Conservation (phyloP, 768 basidiomycete genomes). For the Lactarius hengduanensis region DNA sequence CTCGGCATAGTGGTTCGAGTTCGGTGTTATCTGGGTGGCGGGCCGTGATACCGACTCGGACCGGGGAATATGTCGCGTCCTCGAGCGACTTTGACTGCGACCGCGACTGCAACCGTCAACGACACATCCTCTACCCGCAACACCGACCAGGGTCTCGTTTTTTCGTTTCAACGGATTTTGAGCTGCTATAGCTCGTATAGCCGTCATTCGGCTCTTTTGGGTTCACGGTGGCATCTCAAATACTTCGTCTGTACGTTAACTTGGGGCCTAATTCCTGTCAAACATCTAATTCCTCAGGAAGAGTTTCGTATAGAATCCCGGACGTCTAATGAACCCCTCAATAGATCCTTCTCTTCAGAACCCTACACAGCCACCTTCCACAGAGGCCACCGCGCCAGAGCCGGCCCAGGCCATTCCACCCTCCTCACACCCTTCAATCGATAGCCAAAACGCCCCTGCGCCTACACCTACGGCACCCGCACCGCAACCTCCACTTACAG, state of each 20-base stretch:
- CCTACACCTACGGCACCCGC: conserved; percentile 7
- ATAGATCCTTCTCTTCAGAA: conserved; percentile 12
- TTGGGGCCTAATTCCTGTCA: neutral
- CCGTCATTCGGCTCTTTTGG: neutral
- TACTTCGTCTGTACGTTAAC: neutral
- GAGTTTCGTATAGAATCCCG: neutral
- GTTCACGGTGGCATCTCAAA: neutral
- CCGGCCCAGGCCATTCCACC: neutral
- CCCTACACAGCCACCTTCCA: neutral
- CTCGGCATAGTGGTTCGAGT: too few species aligned
- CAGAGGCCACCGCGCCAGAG: conserved; percentile 1
- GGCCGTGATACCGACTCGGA: neutral
- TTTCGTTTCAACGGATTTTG: neutral
- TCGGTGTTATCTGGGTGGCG: neutral
- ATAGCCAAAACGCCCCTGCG: neutral
- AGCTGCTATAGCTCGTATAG: neutral
- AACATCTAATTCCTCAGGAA: neutral
- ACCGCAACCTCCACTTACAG: neutral
- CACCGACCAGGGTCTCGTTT: neutral
- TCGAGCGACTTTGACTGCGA: neutral
- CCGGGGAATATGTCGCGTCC: neutral
- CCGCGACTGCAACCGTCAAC: neutral
- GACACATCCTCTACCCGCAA: neutral
- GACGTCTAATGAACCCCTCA: conserved; percentile 7
- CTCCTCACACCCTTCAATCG: conserved; percentile 1